Base-by-base conservation (phyloP, 2,329 filamentous ascomycete genomes). In the Fusarium verticillioides region DNA sequence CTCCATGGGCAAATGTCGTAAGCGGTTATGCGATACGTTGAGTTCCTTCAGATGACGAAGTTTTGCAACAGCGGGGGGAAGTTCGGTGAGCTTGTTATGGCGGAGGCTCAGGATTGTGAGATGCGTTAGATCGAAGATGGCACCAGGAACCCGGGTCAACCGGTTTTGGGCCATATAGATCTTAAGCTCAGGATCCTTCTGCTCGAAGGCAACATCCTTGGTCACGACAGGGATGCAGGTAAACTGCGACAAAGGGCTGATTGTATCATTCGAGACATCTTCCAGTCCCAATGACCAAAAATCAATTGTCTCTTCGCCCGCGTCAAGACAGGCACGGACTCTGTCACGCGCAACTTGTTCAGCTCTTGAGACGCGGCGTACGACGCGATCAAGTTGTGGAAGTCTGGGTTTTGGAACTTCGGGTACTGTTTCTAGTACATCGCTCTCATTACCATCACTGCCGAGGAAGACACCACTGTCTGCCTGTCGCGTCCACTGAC, bases 391-490 rank as follows among this genome's bases (percentile, higher is more conserved):
- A 46, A 85, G 77, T 61, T 83, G 83, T 1, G 83, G 83, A 21
- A 86, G 75, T 60, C 78, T 83, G 39, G 83, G 73, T 63, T 80
- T 79, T 9, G 77, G 67, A 30, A 80, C 75, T n/a, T 77, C 58
- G 32, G 81, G 79, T 15, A 83, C 69, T 7, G 72, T 73, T 7
- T 83, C 83, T 54, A 80, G 63, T 30, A 79, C 84, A 30, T 85
- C 84, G 21, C 82, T 81, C 58, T 89, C 87, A 16, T 84, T 82
- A 37, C 78, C 81, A 65, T 93, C 91, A 69, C 89, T 92, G 8
- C 87, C 89, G 83, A 94, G 86, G 82, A 87, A 94, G 7, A 94
- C 87, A 57, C 90, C 91, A 79, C 91, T 93, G 80, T 94, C 92
- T 64, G 88, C 83, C 73, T 92, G 89, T 58, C 90, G 85, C 75